A percentile compares a stretch with the other conserved stretches of the same genome.
phyloP scores from a whole-genome alignment of 345 rosid genomes.

The Moricandia moricandioides region DNA sequence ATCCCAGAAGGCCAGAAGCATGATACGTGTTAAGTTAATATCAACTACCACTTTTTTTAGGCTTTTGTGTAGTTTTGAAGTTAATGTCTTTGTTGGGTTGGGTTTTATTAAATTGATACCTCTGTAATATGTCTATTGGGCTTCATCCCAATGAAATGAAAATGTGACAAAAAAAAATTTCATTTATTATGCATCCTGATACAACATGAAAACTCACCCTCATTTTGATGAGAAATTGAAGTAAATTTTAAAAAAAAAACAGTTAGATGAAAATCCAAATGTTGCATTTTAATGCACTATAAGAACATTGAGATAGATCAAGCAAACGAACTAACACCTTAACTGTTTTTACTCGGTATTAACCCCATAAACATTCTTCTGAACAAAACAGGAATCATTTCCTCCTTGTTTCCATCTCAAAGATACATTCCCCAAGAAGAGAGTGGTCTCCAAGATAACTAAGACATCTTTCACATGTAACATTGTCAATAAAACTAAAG shows the following conservation, averaged over 20 bases:
- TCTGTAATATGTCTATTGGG: neutral
- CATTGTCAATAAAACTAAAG: neutral
- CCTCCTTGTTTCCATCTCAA: neutral
- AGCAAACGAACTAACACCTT: too few relatives aligned
- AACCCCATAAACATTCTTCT: neutral
- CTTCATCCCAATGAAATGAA: neutral
- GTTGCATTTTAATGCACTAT: too few relatives aligned
- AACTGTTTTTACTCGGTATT: neutral
- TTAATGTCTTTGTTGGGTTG: neutral
- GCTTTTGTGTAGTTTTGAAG: neutral
- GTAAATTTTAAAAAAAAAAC: too few relatives aligned
- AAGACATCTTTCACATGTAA: neutral
- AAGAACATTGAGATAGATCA: too few relatives aligned
- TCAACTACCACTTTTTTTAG: neutral
- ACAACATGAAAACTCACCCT: too few relatives aligned
- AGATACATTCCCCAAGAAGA: slow-evolving; percentile 22
- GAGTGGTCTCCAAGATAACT: neutral
- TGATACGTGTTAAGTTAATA: neutral
- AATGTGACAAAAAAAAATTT: neutral
- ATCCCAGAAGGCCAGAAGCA: neutral
- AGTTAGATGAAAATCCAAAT: too few relatives aligned
- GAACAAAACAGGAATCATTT: neutral
- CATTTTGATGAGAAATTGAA: too few relatives aligned
- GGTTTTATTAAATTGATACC: neutral
- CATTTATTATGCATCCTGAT: too few relatives aligned